Conservation (phyloP, 176 grass and related monocot species). For the Musa itinerans region DNA sequence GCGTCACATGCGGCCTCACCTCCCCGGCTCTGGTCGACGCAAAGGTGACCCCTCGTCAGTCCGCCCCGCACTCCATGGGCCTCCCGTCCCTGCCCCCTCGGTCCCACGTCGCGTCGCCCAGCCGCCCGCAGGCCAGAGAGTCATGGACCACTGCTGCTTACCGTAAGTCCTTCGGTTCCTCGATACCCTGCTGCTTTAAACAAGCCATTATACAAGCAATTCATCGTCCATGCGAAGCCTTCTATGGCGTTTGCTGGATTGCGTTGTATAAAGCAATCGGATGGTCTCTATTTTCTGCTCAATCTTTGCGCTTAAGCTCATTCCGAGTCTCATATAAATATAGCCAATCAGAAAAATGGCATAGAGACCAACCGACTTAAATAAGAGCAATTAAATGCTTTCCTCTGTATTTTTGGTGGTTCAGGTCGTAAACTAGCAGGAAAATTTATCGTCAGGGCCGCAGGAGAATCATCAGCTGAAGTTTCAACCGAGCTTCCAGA, state of each 20-base stretch:
- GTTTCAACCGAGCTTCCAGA: constrained; percentile 51
- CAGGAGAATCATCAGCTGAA: constrained; percentile 42
- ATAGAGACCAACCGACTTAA: no score
- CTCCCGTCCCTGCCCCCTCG: constrained; percentile 44
- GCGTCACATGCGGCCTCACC: constrained; percentile 28
- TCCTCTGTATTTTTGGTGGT: neutral
- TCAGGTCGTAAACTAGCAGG: constrained; percentile 60
- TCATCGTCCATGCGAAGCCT: no score
- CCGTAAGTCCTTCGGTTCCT: constrained; percentile 32
- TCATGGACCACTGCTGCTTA: constrained; percentile 27
- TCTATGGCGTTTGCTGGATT: no score
- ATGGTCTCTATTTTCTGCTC: no score
- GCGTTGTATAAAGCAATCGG: no score
- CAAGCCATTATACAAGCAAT: neutral
- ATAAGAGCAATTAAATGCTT: neutral
- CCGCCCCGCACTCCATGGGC: constrained; percentile 27
- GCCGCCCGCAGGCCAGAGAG: constrained; percentile 28
- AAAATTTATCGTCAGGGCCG: constrained; percentile 63
- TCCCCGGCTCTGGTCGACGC: constrained; percentile 19
- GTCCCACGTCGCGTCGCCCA: constrained; percentile 36
- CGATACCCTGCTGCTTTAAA: neutral
- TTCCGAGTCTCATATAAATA: no score
- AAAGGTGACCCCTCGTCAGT: constrained; percentile 28
- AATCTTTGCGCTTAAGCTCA: no score
- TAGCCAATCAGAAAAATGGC: no score